phyloP scores from a whole-genome alignment of 2,329 filamentous ascomycete species.

The Orbilia blumenaviensis region DNA sequence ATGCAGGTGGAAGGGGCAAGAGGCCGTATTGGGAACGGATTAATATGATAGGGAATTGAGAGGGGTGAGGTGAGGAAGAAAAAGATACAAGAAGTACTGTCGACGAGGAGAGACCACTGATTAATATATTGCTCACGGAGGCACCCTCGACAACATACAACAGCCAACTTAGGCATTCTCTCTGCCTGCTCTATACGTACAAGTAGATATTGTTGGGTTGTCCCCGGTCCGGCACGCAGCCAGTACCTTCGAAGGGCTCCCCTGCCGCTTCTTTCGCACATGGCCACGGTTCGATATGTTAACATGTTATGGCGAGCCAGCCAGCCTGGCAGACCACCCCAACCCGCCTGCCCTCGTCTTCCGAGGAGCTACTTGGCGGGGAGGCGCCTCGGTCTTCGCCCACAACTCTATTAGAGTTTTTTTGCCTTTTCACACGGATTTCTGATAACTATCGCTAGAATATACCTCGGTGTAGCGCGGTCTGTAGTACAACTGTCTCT shows the following conservation, averaged over 20 bases:
- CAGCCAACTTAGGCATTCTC: not conserved
- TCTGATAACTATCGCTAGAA: conserved; percentile 12
- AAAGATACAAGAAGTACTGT: conserved; percentile 35
- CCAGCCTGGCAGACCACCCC: conserved; percentile 16
- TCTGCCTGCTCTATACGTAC: not conserved
- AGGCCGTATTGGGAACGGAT: conserved; percentile 24
- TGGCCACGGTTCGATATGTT: conserved; percentile 17
- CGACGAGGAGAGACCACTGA: conserved; percentile 25
- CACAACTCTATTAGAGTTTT: conserved; percentile 20
- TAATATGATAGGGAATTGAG: conserved; percentile 24
- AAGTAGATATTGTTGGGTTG: conserved; percentile 25
- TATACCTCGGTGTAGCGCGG: conserved; percentile 30
- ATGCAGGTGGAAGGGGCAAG: conserved; percentile 29
- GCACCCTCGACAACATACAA: conserved; percentile 22
- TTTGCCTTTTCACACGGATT: conserved; percentile 2
- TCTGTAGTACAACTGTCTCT: conserved; percentile 28
- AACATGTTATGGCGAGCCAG: conserved; percentile 6
- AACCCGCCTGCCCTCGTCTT: conserved; percentile 15
- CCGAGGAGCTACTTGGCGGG: conserved; percentile 35
- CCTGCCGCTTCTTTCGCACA: conserved; percentile 20
- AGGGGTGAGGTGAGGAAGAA: conserved; percentile 14
- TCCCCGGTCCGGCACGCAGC: conserved; percentile 39
- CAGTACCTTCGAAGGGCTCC: conserved; percentile 14
- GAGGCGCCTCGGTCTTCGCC: conserved; percentile 8
- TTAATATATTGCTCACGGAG: conserved; percentile 48